A percentile compares a stretch with the other conserved stretches of the same genome.
Evolutionary conservation across 306 rosid genomes (phyloP).

Genomic region (Abrus precatorius): DNA sequence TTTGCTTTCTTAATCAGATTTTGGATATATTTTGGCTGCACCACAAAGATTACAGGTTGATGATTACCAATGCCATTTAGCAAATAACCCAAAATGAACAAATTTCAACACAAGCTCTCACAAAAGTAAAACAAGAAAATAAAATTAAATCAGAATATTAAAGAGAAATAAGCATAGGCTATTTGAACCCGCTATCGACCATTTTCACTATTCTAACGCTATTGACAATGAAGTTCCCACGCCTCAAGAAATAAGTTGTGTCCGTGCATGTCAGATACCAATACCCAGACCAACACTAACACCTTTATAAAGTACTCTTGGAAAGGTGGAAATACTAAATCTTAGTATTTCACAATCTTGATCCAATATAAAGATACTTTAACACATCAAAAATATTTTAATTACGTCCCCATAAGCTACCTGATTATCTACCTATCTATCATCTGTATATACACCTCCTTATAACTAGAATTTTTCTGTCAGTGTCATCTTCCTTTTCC

Average conservation of each 20-base stretch:
- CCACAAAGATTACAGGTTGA: constrained; percentile 33
- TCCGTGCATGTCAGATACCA: neutral
- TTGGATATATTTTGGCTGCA: constrained; percentile 84
- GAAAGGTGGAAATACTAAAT: neutral
- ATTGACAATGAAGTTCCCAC: neutral
- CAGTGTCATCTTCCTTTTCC: neutral
- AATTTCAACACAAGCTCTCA: neutral
- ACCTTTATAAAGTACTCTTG: neutral
- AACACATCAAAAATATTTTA: neutral
- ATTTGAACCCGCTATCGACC: neutral
- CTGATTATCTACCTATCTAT: neutral
- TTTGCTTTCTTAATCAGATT: constrained; percentile 69
- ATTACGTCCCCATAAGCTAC: neutral
- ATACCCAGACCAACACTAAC: constrained; percentile 14
- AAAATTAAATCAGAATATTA: constrained; percentile 22
- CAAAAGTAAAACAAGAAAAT: constrained; percentile 32
- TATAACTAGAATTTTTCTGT: neutral
- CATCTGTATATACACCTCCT: neutral
- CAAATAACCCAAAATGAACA: constrained; percentile 25
- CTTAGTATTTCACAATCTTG: neutral
- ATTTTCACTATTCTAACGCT: constrained; percentile 15
- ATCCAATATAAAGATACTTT: neutral
- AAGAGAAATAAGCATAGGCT: constrained; percentile 19
- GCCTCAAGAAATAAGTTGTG: neutral
- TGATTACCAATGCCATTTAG: constrained; percentile 24